A percentile compares a stretch with the other conserved stretches of the same genome.
phyloP scores from a whole-genome alignment of 2,329 filamentous ascomycete genomes.

The Paraphoma chrysanthemicola region DNA sequence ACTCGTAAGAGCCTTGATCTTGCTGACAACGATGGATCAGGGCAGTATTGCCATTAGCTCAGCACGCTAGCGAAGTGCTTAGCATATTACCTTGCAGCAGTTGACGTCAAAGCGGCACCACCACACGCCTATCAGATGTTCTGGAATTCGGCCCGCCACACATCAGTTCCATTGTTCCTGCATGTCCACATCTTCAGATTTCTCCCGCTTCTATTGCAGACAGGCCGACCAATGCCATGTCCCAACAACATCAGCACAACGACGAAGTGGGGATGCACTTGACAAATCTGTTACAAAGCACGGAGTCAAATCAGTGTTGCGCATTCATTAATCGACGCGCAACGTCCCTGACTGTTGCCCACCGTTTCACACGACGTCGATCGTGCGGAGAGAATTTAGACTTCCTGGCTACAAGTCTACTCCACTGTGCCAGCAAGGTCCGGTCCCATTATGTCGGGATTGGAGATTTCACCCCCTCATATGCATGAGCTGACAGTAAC shows the following conservation, averaged over 20 bases:
- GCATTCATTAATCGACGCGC: neutral
- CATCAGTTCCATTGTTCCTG: neutral
- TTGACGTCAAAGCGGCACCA: neutral
- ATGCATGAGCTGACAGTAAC: too few relatives aligned
- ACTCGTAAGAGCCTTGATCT: conserved; percentile 7
- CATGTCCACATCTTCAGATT: neutral
- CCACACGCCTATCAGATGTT: neutral
- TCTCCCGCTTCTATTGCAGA: neutral
- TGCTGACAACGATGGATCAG: neutral
- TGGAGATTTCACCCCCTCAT: too few relatives aligned
- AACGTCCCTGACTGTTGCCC: too few relatives aligned
- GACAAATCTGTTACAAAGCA: neutral
- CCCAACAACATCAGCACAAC: neutral
- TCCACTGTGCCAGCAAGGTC: too few relatives aligned
- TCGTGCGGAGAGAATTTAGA: too few relatives aligned
- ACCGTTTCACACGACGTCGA: too few relatives aligned
- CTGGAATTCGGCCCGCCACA: neutral
- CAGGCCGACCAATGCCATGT: neutral
- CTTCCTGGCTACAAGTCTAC: too few relatives aligned
- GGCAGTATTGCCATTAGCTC: neutral
- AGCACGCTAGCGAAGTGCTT: neutral
- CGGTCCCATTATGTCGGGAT: too few relatives aligned
- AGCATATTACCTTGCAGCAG: neutral
- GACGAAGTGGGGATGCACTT: neutral
- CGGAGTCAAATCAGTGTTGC: neutral